Evolutionary conservation across 257 asterid species (phyloP).

Genomic region (Ophiorrhiza pumila): DNA sequence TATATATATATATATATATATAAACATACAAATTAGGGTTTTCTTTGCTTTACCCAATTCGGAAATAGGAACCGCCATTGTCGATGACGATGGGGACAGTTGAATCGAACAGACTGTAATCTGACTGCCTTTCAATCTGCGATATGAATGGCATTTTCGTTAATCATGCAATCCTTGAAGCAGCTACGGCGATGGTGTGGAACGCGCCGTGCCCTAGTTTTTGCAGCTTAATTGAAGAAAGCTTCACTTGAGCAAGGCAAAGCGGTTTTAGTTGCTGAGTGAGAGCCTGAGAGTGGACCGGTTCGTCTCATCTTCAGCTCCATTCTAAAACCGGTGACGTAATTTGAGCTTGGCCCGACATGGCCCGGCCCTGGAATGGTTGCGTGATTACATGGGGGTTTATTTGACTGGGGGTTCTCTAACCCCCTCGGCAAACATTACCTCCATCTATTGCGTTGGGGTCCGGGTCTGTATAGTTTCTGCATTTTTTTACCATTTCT

Average conservation of each 20-base stretch:
- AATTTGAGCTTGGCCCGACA: neutral
- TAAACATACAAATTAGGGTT: slow-evolving; percentile 22
- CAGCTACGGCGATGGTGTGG: no score
- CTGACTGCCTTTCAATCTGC: slow-evolving; percentile 66
- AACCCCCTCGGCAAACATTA: no score
- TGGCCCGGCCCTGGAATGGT: neutral
- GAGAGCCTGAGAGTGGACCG: no score
- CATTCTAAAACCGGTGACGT: neutral
- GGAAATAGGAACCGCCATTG: slow-evolving; percentile 94
- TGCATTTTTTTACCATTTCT: no score
- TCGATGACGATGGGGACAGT: slow-evolving; percentile 86
- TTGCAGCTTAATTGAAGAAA: no score
- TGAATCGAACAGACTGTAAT: slow-evolving; percentile 65
- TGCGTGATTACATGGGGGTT: neutral
- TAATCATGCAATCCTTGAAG: neutral
- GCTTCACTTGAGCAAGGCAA: no score
- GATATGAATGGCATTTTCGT: slow-evolving; percentile 82
- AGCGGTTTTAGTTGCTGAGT: no score
- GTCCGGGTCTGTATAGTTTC: no score
- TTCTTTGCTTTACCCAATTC: slow-evolving; percentile 61
- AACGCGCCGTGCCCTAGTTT: no score
- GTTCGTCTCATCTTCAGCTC: neutral
- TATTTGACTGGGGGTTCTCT: no score
- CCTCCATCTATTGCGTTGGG: no score
- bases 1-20: no score